Conservation (phyloP, 371 early-diverging fungal genomes). For the Mortierella sp. region DNA sequence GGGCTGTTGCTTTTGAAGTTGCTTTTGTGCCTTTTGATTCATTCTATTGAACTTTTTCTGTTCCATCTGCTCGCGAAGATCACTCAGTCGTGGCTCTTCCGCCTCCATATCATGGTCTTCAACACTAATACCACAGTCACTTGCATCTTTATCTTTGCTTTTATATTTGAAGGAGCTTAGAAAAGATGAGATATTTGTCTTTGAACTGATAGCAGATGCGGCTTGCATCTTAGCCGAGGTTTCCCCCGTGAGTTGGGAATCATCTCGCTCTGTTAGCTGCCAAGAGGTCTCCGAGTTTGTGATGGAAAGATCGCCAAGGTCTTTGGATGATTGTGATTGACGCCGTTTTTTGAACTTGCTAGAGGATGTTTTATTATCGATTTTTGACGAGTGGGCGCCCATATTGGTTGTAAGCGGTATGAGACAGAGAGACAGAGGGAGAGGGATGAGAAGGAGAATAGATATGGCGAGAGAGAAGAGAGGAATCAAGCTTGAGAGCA, state of each 20-base stretch:
- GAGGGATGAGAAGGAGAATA: neutral
- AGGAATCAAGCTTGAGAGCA: too few species aligned
- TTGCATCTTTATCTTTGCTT: neutral
- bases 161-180: constrained; percentile 13
- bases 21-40: constrained; percentile 20
- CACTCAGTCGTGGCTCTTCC: neutral
- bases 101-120: neutral
- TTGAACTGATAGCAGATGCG: constrained; percentile 12
- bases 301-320: neutral
- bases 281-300: neutral
- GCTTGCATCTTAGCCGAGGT: neutral
- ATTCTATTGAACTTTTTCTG: constrained; percentile 30
- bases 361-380: constrained; percentile 15
- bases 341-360: neutral
- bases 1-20: constrained; percentile 14
- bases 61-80: constrained; percentile 26
- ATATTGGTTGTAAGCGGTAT: constrained; percentile 11
- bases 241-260: constrained; percentile 27
- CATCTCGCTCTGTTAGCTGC: constrained; percentile 10
- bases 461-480: neutral
- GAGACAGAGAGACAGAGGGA: neutral
- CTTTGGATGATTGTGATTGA: neutral
- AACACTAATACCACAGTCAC: neutral
- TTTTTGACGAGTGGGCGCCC: constrained; percentile 39
- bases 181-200: constrained; percentile 27